Conservation (phyloP, 2,329 filamentous ascomycete species). For the Botrytis porri region DNA sequence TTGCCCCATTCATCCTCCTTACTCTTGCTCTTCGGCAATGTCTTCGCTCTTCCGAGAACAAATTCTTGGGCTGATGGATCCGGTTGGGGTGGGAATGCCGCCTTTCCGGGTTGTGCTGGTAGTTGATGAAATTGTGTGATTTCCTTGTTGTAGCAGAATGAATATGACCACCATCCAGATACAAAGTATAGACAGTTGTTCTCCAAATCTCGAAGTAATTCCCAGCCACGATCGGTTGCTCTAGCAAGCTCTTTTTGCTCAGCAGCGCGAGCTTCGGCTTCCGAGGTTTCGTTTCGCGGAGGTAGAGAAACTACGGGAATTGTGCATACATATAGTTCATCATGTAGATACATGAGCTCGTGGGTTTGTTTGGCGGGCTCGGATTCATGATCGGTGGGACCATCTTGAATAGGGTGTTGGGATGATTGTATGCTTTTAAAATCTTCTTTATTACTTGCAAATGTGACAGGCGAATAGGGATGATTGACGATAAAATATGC, state of each 20-base stretch:
- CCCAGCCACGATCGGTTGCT: conserved; percentile 64
- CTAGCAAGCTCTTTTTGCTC: conserved; percentile 64
- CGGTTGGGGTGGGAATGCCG: conserved; percentile 62
- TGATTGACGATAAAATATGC: conserved; percentile 49
- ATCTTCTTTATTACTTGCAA: neutral
- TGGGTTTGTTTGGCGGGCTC: conserved; percentile 42
- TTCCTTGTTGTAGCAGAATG: conserved; percentile 69
- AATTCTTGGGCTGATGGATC: conserved; percentile 62
- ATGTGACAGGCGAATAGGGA: conserved; percentile 26
- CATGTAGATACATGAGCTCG: conserved; percentile 58
- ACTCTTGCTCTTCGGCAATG: conserved; percentile 31
- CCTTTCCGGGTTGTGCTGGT: conserved; percentile 57
- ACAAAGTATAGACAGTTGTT: conserved; percentile 69
- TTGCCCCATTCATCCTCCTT: conserved; percentile 39
- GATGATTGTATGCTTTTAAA: conserved; percentile 31
- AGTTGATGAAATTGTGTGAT: conserved; percentile 72
- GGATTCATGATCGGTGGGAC: conserved; percentile 21
- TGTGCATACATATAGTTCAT: conserved; percentile 61
- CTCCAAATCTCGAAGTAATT: conserved; percentile 65
- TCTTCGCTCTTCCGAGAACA: conserved; percentile 56
- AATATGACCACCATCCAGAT: conserved; percentile 74
- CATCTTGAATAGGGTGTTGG: conserved; percentile 18
- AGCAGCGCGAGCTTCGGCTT: conserved; percentile 52
- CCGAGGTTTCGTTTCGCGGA: conserved; percentile 47
- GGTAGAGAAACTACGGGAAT: conserved; percentile 56